Evolutionary conservation across 176 grass and related monocot genomes (phyloP).

Genomic region (Ensete ventricosum): DNA sequence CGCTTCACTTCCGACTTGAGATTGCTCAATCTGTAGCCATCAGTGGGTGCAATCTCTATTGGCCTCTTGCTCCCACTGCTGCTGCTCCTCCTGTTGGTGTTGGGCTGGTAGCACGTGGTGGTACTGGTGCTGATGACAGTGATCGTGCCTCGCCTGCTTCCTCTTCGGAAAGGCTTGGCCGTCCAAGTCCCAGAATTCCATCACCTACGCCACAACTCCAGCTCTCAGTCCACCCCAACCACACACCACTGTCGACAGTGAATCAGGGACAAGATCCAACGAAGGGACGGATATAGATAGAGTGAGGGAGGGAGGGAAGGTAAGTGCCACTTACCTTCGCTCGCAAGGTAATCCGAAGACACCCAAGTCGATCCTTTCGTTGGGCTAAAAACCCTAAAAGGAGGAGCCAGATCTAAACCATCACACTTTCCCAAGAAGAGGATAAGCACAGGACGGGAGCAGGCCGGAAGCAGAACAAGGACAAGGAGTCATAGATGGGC

Average conservation of each 20-base stretch:
- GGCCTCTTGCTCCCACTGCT: conserved; percentile 11
- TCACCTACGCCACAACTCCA: conserved; percentile 29
- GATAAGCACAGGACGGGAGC: neutral
- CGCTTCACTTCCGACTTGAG: conserved; percentile 27
- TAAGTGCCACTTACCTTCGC: neutral
- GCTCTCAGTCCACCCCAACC: neutral
- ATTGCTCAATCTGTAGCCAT: conserved; percentile 2
- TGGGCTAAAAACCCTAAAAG: neutral
- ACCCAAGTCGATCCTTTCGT: neutral
- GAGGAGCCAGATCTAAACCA: neutral
- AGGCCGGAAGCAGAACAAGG: neutral
- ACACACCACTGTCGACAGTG: neutral
- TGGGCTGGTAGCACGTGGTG: conserved; percentile 20
- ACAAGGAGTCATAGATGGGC: neutral
- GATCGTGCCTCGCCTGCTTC: conserved; percentile 16
- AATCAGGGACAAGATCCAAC: neutral
- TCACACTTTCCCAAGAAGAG: neutral
- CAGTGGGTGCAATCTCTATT: neutral
- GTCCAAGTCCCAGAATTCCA: conserved; percentile 82
- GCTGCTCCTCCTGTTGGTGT: neutral
- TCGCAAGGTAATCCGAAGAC: neutral
- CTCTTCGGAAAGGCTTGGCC: conserved; percentile 37
- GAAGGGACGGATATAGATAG: neutral
- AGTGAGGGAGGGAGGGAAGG: no score
- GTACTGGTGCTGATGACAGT: conserved; percentile 4